Evolutionary conservation across 345 rosid species (phyloP).

Genomic region (Syzygium oleosum): DNA sequence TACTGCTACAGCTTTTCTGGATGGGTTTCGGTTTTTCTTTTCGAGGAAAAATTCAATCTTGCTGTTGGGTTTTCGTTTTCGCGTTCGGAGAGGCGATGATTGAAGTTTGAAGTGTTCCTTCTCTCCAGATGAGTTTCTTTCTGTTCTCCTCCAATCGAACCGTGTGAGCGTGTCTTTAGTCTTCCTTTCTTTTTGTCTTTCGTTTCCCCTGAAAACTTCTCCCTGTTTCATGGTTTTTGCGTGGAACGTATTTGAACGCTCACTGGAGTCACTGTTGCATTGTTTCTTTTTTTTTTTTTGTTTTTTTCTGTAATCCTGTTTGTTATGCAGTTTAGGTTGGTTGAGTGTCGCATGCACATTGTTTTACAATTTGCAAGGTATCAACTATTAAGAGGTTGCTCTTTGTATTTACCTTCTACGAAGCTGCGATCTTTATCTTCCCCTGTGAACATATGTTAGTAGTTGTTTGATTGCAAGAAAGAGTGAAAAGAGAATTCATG

Average conservation of each 20-base stretch:
- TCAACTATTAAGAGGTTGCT: background rate
- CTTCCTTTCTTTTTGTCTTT: background rate
- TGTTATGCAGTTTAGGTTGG: background rate
- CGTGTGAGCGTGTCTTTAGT: background rate
- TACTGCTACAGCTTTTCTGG: background rate
- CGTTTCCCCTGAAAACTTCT: background rate
- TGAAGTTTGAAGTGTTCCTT: background rate
- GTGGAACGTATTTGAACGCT: conserved; percentile 10
- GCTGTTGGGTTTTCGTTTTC: background rate
- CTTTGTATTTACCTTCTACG: background rate
- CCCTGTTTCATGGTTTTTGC: background rate
- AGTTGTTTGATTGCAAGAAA: background rate
- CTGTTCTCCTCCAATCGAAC: background rate
- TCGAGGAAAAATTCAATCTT: background rate
- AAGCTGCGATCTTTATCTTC: background rate
- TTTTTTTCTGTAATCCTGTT: background rate
- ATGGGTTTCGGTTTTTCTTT: background rate
- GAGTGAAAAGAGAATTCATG: background rate
- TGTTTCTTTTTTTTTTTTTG: background rate
- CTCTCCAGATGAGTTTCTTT: background rate
- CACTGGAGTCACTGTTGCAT: conserved; percentile 38
- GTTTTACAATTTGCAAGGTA: background rate
- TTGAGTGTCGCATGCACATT: background rate
- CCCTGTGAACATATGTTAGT: background rate
- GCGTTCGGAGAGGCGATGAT: background rate